These are phyloP conservation scores for Russula emetica DNA, from an alignment of 768 basidiomycete genomes.

Conservation along the genomic window DNA sequence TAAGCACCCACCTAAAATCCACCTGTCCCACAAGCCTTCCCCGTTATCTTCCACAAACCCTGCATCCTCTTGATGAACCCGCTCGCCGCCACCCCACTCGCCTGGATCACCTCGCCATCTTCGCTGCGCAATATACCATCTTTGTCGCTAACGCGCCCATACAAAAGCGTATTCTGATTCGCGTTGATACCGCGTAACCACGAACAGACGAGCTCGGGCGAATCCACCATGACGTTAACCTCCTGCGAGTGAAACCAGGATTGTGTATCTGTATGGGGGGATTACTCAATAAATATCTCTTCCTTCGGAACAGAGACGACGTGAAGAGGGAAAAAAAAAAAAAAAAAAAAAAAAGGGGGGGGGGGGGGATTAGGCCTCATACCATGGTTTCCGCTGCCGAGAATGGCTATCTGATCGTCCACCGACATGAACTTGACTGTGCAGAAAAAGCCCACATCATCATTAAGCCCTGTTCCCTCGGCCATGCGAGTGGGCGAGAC, in stretches of 20 bases:
- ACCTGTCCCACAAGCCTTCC: slow-evolving; percentile 10
- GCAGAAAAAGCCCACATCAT: not conserved
- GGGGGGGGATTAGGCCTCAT: not conserved
- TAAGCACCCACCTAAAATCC: slow-evolving; percentile 3
- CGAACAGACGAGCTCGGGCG: slow-evolving; percentile 41
- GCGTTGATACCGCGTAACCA: slow-evolving; percentile 43
- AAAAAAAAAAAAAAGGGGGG: no score
- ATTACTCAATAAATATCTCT: not conserved
- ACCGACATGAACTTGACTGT: slow-evolving; percentile 62
- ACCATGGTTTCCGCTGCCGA: slow-evolving; percentile 69
- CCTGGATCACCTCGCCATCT: slow-evolving; percentile 24
- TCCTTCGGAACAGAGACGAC: not conserved
- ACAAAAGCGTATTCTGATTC: slow-evolving; percentile 46
- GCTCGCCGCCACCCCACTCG: slow-evolving; percentile 19
- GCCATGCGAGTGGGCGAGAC: slow-evolving; percentile 22
- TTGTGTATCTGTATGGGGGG: slow-evolving; percentile 46
- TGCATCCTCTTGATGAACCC: slow-evolving; percentile 17
- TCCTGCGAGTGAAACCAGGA: slow-evolving; percentile 73
- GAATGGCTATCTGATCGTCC: slow-evolving; percentile 60
- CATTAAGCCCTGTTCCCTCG: not conserved
- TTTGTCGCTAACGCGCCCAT: slow-evolving; percentile 22
- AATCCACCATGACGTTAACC: slow-evolving; percentile 56
- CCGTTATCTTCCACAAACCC: slow-evolving; percentile 4
- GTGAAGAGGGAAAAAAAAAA: not conserved
- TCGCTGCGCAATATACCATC: slow-evolving; percentile 21